Evolutionary conservation across 805 yeast species (phyloP), one percentile per base, ranked within the genome.

Genomic region (Candida rishiriensis): DNA sequence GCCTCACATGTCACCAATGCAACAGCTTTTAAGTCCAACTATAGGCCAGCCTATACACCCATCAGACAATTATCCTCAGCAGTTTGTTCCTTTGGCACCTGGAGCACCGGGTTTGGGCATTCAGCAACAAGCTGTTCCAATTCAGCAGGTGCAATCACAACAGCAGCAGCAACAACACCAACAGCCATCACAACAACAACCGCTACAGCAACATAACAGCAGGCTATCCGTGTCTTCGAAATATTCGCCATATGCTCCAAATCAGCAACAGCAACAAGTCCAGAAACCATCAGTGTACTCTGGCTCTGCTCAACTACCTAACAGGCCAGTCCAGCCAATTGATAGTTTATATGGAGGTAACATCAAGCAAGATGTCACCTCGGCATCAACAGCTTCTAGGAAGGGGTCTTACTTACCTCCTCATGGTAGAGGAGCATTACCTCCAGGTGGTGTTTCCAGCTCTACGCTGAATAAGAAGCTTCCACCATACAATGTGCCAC

Each of bases 1-100:
- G 28, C 66, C 66, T 12, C 46, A 44, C 34, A 40, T 54, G 43
- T 47, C 59, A 5, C 50, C 57, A 9, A 45, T 56, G 29, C 46
- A 42, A 13, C 43, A 46, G 13, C 26, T 52, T 10, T 47, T 50
- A 13, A 50, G 48, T 18, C 56, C 55, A 34, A 43, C 35, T 4
- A 21, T 21, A 7, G 34, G 28, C 18, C 39, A 28, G 14, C 30
- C 33, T 30, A 16, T 38, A 5, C 29, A 48, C 10, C 39, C 43
- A 17, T 28, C 16, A 2, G 33, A 30, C 13, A 30, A 30, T 5
- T 30, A 6, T 30, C 9, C 33, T 13, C 33, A 30, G 14, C 26
- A 21, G 26, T 21, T 21, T 21, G 26, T 21, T 21, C 26, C 26
- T 21, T 21, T 21, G 26, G 7, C 26, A 21, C 7, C 26, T 21